These are phyloP conservation scores for Monascus purpureus DNA, from an alignment of 495 filamentous ascomycete species.

Conservation along the genomic window DNA sequence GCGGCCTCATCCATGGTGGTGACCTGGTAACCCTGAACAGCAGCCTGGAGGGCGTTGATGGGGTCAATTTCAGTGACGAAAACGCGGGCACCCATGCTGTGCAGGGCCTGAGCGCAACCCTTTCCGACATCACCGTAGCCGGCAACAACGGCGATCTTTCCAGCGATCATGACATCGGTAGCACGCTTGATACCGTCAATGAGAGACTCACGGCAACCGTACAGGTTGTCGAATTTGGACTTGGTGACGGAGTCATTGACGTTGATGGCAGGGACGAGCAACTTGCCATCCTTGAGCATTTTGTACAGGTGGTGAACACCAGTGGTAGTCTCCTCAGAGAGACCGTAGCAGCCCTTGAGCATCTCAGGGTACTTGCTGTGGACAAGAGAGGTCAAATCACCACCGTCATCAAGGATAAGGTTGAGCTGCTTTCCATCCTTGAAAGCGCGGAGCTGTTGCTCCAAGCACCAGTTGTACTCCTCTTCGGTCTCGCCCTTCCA, in stretches of 20 bases:
- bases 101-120: slow-evolving; percentile 90
- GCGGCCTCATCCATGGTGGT: slow-evolving; percentile 95
- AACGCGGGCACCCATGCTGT: slow-evolving; percentile 94
- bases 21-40: slow-evolving; percentile 93
- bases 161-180: slow-evolving; percentile 99
- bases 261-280: slow-evolving; percentile 93
- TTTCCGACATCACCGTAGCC: slow-evolving; percentile 99
- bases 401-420: slow-evolving; percentile 97
- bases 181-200: slow-evolving; percentile 99
- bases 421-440: slow-evolving; percentile 93
- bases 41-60: slow-evolving; percentile 98
- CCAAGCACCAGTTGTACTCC: slow-evolving; percentile 98
- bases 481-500: slow-evolving; percentile 99
- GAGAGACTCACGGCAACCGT: slow-evolving; percentile 97
- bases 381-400: slow-evolving; percentile 90
- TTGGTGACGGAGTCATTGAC: slow-evolving; percentile 99
- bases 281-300: slow-evolving; percentile 85
- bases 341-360: slow-evolving; percentile 93
- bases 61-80: slow-evolving; percentile 95
- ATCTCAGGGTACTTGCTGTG: slow-evolving; percentile 96
- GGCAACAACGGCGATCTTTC: slow-evolving; percentile 93
- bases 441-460: slow-evolving; percentile 95
- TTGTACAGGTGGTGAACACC: slow-evolving; percentile 98
- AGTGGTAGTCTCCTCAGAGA: slow-evolving; percentile 98
- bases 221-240: slow-evolving; percentile 99